Evolutionary conservation across 345 rosid genomes (phyloP).

Genomic region (Passiflora organensis): DNA sequence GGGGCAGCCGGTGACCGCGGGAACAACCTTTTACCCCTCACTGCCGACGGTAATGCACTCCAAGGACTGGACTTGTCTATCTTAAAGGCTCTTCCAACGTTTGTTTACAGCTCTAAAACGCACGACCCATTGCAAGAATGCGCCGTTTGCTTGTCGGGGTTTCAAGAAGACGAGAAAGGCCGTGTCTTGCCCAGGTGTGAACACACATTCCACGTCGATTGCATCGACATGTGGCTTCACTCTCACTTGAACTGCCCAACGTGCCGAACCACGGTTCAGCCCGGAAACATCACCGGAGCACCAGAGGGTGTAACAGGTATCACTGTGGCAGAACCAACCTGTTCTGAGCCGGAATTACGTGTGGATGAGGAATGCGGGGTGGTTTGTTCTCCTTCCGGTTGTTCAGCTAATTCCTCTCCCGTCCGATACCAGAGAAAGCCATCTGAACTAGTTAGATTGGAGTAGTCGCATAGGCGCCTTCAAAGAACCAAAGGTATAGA

Average conservation of each 20-base stretch:
- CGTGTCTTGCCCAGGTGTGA: slow-evolving; percentile 20
- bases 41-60: background rate
- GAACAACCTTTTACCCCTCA: background rate
- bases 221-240: slow-evolving; percentile 24
- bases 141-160: slow-evolving; percentile 22
- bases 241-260: slow-evolving; percentile 26
- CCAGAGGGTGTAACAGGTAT: background rate
- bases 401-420: background rate
- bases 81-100: slow-evolving; percentile 4
- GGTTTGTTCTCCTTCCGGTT: slow-evolving; percentile 1
- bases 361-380: background rate
- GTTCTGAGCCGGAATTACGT: background rate
- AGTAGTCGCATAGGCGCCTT: background rate
- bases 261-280: slow-evolving; percentile 9
- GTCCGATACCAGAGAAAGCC: slow-evolving; percentile 6
- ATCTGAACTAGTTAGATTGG: background rate
- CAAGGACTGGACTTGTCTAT: slow-evolving; percentile 8
- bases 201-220: slow-evolving; percentile 20
- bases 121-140: slow-evolving; percentile 2
- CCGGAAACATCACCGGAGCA: background rate
- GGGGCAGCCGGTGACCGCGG: too few relatives aligned
- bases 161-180: slow-evolving; percentile 13
- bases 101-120: slow-evolving; percentile 3
- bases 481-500: background rate
- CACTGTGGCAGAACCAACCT: background rate